Base-by-base conservation (phyloP, 805 yeast species). In the Pichia nakasei region DNA sequence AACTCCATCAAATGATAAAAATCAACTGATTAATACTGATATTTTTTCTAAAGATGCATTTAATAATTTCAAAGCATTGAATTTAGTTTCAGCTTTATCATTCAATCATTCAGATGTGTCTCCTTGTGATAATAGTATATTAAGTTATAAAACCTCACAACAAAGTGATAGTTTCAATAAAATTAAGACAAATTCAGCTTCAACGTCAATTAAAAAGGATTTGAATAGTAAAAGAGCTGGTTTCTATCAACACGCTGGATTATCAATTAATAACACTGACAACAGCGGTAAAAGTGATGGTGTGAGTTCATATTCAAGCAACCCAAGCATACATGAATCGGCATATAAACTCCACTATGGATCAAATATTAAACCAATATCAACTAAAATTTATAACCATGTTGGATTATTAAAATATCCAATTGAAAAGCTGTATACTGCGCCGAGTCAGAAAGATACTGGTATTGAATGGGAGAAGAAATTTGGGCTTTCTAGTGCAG, bases 201-300 rank as follows among this genome's bases (percentile, higher is more conserved):
- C 9, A 24, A 24, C 9, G 9, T 24, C 27, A 24, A 24, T 24
- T 24, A 24, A 11, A 13, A 11, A 24, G 12, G 27, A 24, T 22
- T 33, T 43, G 9, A 32, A 27, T 15, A 35, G 20, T 3, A 43
- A 43, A 38, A 27, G 39, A 34, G 15, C n/a, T 5, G 46, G 35
- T 4, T 39, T 44, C 32, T 44, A 39, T 39, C 34, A 33, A 6
- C 41, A 39, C 32, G 22, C 17, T 4, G 42, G 42, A 9, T 17
- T 24, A 13, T 24, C 37, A 4, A 20, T 33, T 8, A 33, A 33
- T 29, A 21, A 20, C 15, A 29, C 7, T 29, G 7, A 12, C 17
- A 5, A 2, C 17, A 29, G 11, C 18, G 19, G 13, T 32, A 12
- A 21, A 2, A 15, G n/a, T 29, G 33, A 20, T 15, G 34, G 26